phyloP scores from a whole-genome alignment of 805 yeast species.

The Torulaspora franciscae region DNA sequence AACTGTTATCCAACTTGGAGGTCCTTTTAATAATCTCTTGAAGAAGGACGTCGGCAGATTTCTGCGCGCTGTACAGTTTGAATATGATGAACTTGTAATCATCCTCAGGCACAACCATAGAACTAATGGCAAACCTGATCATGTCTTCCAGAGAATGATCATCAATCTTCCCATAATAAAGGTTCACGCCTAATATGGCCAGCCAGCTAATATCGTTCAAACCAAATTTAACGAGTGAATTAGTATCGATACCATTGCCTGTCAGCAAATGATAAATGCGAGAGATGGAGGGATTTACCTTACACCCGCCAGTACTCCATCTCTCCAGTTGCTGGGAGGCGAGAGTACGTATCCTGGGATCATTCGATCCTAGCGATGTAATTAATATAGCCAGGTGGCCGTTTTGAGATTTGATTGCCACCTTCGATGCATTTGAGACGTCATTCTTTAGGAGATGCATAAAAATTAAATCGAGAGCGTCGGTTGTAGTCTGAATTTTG shows the following conservation, averaged over 20 bases:
- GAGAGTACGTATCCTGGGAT: conserved; percentile 47
- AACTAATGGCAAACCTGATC: conserved; percentile 8
- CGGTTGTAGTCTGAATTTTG: conserved; percentile 33
- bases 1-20: conserved; percentile 34
- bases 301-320: conserved; percentile 51
- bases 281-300: conserved; percentile 47
- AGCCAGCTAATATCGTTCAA: conserved; percentile 59
- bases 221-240: conserved; percentile 32
- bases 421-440: conserved; percentile 53
- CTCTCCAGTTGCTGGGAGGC: conserved; percentile 59
- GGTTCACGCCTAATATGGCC: conserved; percentile 49
- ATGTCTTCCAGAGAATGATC: conserved; percentile 35
- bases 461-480: conserved; percentile 50
- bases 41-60: conserved; percentile 15
- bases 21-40: conserved; percentile 11
- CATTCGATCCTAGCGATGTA: conserved; percentile 68
- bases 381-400: conserved; percentile 66
- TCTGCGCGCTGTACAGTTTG: conserved; percentile 18
- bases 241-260: conserved; percentile 40
- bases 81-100: conserved; percentile 15
- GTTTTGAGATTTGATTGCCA: conserved; percentile 58
- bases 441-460: conserved; percentile 50
- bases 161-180: conserved; percentile 59
- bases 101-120: conserved; percentile 8
- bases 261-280: conserved; percentile 62